Evolutionary conservation across 345 rosid species (phyloP).

Genomic region (Sonneratia alba): DNA sequence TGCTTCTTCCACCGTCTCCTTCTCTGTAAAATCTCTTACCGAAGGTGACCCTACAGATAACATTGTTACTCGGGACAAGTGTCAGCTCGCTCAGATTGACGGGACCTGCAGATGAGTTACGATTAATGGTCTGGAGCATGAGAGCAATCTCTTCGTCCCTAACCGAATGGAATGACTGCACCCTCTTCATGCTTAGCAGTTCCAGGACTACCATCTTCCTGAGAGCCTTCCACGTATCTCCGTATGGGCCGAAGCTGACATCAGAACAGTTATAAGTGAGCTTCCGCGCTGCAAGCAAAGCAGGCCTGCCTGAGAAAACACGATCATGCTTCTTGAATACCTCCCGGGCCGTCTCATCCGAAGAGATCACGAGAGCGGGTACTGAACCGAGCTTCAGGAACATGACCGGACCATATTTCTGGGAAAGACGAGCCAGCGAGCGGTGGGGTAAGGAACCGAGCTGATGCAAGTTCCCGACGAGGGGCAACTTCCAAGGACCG

Average conservation of each 20-base stretch:
- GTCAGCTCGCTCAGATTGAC: conserved; percentile 21
- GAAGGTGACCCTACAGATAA: conserved; percentile 24
- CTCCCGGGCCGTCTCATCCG: conserved; percentile 23
- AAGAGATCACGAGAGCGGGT: conserved; percentile 32
- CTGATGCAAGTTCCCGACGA: conserved; percentile 32
- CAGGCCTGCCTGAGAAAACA: conserved; percentile 27
- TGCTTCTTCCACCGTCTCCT: conserved; percentile 6
- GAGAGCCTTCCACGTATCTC: conserved; percentile 28
- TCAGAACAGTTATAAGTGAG: conserved; percentile 16
- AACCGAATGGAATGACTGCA: conserved; percentile 22
- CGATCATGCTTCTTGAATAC: conserved; percentile 30
- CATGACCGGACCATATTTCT: conserved; percentile 30
- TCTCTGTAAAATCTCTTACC: conserved; percentile 18
- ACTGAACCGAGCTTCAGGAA: conserved; percentile 33
- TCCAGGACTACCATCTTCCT: conserved; percentile 25
- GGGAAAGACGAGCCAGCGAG: conserved; percentile 22
- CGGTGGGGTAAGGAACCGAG: conserved; percentile 20
- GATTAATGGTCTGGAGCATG: conserved; percentile 15
- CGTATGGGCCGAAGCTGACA: conserved; percentile 25
- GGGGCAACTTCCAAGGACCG: conserved; percentile 31
- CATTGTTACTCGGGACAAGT: conserved; percentile 12
- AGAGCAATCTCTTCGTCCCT: conserved; percentile 25
- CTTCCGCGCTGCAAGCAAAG: conserved; percentile 7
- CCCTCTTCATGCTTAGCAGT: conserved; percentile 26
- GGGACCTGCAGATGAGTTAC: conserved; percentile 2